Base-by-base conservation (phyloP, 2,329 filamentous ascomycete species). In the Phialophora tarda region DNA sequence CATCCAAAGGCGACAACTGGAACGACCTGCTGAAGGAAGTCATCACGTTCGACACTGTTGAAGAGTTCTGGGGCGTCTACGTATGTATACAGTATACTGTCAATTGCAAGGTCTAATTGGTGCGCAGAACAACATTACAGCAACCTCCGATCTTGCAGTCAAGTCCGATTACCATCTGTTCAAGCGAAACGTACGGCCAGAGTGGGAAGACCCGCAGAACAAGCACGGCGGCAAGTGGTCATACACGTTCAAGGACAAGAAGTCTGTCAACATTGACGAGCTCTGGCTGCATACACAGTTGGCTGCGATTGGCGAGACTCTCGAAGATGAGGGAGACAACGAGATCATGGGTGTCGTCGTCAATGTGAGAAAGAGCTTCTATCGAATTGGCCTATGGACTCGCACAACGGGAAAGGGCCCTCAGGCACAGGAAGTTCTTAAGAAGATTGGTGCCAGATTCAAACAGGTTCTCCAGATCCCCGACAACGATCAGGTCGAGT, bases 141-240 rank as follows among this genome's bases (percentile, higher is more conserved):
- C 93, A 51, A 94, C 96, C 74, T 97, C 94, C 74, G 93, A 98
- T 75, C 89, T 99, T 51, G 92, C 93, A 53, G 89, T 96, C 77
- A 99, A 99, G 85, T 97, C 95, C 77, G 95, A 99, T 80, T 99
- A 99, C 83, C 96, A 99, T 78, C 91, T 99, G 53, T 99, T 99
- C 90, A 99, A 99, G 85, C 90, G 90, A 75, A 93, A 93, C 72
- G 92, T 99, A 70, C 92, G 95, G 71, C 95, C 95, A 41, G 96
- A 99, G 82, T 99, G 95, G 95, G 95, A 99, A 81, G 95, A 99
- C 78, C 85, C 88, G 28, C 93, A 98, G 84, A 99, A 99, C 85
- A 99, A 98, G 87, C 93, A 98, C 79, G 95, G 95, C 74, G 95
- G 95, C 82, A 97, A 97, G 82, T 99, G 95, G 95, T 93, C 94